A percentile compares a stretch with the other conserved stretches of the same genome.
Conservation (phyloP, 495 filamentous ascomycete species). For the Hypoxylon cercidicola region DNA sequence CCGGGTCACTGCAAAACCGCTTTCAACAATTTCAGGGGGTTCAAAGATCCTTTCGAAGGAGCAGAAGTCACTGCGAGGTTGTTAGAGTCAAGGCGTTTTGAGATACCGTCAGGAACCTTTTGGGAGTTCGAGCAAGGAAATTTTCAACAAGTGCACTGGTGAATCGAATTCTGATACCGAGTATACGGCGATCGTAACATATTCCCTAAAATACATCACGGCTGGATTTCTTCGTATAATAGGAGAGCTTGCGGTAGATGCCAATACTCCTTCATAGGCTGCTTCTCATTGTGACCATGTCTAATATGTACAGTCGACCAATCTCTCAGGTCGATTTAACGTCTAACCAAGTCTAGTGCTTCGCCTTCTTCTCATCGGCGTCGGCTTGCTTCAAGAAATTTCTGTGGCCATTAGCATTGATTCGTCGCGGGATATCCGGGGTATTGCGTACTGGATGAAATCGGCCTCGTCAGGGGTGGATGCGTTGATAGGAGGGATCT, state of each 20-base stretch:
- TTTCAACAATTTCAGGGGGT: slow-evolving; percentile 49
- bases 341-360: slow-evolving; percentile 60
- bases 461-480: slow-evolving; percentile 91
- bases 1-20: slow-evolving; percentile 51
- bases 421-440: slow-evolving; percentile 22
- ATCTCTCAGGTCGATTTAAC: slow-evolving; percentile 27
- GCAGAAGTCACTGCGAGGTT: slow-evolving; percentile 50
- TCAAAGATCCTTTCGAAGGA: slow-evolving; percentile 46
- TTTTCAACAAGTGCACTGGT: slow-evolving; percentile 53
- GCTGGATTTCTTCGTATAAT: slow-evolving; percentile 2
- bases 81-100: slow-evolving; percentile 38
- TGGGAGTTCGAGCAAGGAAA: slow-evolving; percentile 49
- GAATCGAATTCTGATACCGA: not conserved
- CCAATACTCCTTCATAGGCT: slow-evolving; percentile 30
- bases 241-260: slow-evolving; percentile 2
- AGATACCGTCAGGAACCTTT: slow-evolving; percentile 42
- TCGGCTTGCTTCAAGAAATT: slow-evolving; percentile 82
- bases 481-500: slow-evolving; percentile 85
- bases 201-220: slow-evolving; percentile 12
- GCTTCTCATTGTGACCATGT: slow-evolving; percentile 39
- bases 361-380: slow-evolving; percentile 72
- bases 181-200: not conserved
- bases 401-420: slow-evolving; percentile 60
- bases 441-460: slow-evolving; percentile 89
- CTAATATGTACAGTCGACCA: slow-evolving; percentile 48